Evolutionary conservation across 345 rosid species (phyloP), one percentile per base, ranked within the genome.

Genomic region (Moricandia arvensis): DNA sequence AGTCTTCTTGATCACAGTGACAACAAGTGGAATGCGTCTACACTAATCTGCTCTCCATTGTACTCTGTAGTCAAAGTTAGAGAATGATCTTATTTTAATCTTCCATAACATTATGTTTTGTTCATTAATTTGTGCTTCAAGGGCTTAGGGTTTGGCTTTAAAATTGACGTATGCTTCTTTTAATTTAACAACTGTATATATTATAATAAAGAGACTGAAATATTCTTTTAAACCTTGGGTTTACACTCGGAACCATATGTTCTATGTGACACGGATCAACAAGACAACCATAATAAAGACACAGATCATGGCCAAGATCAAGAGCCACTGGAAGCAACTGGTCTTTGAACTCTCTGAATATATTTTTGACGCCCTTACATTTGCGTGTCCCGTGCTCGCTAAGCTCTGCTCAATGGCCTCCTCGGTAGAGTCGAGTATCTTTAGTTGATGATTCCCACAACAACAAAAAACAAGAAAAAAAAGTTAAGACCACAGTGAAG

Each of bases 371-470:
- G 97, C 91, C 18, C 95, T 86, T 6, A 81, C 83, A 65, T 87
- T 90, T 64, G 86, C 93, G 62, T 82, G 96, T 24, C 89, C 90
- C 1, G 98, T 91, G 80, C 90, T 83, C 2, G 96, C 96, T 75
- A 94, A 83, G 86, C 97, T 94, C 26, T 90, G 93, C 84, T 91
- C 98, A 29, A 94, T 77, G 24, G 96, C 98, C 17, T 75, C 80
- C 86, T 91, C 94, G 0, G 96, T 91, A 13, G 93, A 94, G 80
- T 94, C 93, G 7, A 91, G 97, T 71, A 91, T 73, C 98, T 86
- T 81, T 80, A 57, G 24, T 18, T 45, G 61, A 68, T 15, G 37
- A 54, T 29, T n/a, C 6, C 55, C 54, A 41, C 33, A 31, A 5
- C 5, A 59, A n/a, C 8, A 2, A 53, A 26, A 43, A 1, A 41